These are phyloP conservation scores for Schwanniomyces vanrijiae DNA, from an alignment of 805 yeast species.

Conservation along the genomic window DNA sequence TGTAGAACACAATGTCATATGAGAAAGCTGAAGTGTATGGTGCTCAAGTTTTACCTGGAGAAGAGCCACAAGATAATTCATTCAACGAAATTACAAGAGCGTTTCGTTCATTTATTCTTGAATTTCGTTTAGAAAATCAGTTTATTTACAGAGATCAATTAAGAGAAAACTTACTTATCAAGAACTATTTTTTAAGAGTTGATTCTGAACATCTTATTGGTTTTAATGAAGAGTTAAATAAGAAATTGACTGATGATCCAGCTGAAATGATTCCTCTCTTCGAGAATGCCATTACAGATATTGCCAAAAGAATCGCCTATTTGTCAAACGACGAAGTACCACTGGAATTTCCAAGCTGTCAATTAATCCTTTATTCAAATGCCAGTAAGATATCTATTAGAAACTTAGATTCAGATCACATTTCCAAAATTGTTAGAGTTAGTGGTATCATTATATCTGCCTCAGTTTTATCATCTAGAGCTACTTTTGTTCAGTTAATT, in stretches of 20 bases:
- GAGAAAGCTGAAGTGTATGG: constrained; percentile 70
- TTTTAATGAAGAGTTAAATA: constrained; percentile 86
- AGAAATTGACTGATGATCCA: constrained; percentile 82
- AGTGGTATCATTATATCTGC: constrained; percentile 94
- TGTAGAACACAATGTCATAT: constrained; percentile 53
- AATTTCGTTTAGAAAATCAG: constrained; percentile 78
- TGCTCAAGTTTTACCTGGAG: constrained; percentile 88
- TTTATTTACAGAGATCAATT: constrained; percentile 89
- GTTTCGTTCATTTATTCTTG: constrained; percentile 78
- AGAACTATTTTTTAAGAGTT: constrained; percentile 70
- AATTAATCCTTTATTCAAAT: constrained; percentile 71
- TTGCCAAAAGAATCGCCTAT: constrained; percentile 71
- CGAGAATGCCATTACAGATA: constrained; percentile 80
- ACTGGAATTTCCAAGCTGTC: constrained; percentile 72
- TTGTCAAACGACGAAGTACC: constrained; percentile 54
- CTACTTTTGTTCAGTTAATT: constrained; percentile 78
- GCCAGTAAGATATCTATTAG: constrained; percentile 75
- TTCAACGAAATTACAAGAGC: constrained; percentile 71
- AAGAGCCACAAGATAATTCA: constrained; percentile 61
- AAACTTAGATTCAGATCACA: constrained; percentile 81
- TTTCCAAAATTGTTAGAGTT: constrained; percentile 84
- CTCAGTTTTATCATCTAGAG: constrained; percentile 83
- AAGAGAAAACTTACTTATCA: constrained; percentile 79
- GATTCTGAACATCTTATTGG: constrained; percentile 82
- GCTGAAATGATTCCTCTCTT: constrained; percentile 82